phyloP scores from a whole-genome alignment of 2,329 filamentous ascomycete species.

The Neurospora crassa region DNA sequence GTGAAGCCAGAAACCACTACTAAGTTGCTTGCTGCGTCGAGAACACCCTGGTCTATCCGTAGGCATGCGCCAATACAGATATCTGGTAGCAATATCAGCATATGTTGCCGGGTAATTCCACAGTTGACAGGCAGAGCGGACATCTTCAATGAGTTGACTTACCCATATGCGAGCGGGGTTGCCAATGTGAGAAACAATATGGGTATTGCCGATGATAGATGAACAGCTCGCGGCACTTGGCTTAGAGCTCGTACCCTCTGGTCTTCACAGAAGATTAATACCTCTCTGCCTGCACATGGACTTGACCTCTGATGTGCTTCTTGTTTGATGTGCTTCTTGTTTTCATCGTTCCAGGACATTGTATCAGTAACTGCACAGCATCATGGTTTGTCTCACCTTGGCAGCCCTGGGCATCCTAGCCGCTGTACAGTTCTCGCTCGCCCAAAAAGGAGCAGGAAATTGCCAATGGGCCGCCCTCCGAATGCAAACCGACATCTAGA shows the following conservation, averaged over 20 bases:
- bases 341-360: neutral
- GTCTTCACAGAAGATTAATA: neutral
- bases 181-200: neutral
- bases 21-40: neutral
- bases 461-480: conserved; percentile 5
- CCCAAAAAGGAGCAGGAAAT: neutral
- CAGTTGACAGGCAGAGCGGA: neutral
- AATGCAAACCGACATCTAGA: conserved; percentile 1
- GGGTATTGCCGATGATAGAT: neutral
- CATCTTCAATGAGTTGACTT: neutral
- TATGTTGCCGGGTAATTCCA: neutral
- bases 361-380: neutral
- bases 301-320: neutral
- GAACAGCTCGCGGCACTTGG: neutral
- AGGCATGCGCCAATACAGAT: neutral
- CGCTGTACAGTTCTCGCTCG: neutral
- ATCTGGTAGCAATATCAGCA: neutral
- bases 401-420: neutral
- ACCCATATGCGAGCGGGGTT: neutral
- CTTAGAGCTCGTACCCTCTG: neutral
- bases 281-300: neutral
- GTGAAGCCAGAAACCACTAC: neutral
- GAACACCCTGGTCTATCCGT: neutral
- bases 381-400: neutral
- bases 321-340: neutral